phyloP scores from a whole-genome alignment of 2,329 filamentous ascomycete genomes.

The Verticillium klebahnii region DNA sequence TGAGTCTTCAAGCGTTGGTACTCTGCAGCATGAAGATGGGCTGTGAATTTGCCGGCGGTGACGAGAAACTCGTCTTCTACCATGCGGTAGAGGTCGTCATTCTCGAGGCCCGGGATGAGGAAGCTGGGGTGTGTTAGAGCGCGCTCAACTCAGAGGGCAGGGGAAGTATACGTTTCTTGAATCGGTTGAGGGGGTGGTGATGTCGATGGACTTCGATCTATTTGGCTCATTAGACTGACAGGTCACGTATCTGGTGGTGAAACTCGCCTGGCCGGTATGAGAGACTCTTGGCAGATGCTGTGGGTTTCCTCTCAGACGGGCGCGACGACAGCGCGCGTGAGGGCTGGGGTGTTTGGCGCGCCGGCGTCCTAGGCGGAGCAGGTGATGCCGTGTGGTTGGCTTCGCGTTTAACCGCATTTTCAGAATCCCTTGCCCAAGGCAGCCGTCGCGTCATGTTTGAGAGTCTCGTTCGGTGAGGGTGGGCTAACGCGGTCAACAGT shows the following conservation, averaged over 20 bases:
- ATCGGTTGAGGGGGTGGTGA: conserved; percentile 48
- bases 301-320: conserved; percentile 7
- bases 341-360: neutral
- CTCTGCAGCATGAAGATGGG: conserved; percentile 72
- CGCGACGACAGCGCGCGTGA: conserved; percentile 1
- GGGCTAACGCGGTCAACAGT: neutral
- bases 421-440: conserved; percentile 30
- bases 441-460: conserved; percentile 43
- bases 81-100: conserved; percentile 76
- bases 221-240: conserved; percentile 2
- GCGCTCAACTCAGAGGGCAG: neutral
- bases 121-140: conserved; percentile 31
- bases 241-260: neutral
- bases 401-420: neutral
- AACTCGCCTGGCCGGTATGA: conserved; percentile 1
- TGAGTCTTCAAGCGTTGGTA: conserved; percentile 63
- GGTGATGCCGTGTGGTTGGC: conserved; percentile 10
- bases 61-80: conserved; percentile 75
- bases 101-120: conserved; percentile 60
- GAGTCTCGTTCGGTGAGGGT: neutral
- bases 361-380: conserved; percentile 6
- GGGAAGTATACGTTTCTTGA: conserved; percentile 33
- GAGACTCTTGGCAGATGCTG: neutral
- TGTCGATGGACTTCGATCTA: conserved; percentile 38
- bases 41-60: conserved; percentile 65